Conservation (phyloP, 78 protist genomes). For the Dictyostelium capitatum region DNA sequence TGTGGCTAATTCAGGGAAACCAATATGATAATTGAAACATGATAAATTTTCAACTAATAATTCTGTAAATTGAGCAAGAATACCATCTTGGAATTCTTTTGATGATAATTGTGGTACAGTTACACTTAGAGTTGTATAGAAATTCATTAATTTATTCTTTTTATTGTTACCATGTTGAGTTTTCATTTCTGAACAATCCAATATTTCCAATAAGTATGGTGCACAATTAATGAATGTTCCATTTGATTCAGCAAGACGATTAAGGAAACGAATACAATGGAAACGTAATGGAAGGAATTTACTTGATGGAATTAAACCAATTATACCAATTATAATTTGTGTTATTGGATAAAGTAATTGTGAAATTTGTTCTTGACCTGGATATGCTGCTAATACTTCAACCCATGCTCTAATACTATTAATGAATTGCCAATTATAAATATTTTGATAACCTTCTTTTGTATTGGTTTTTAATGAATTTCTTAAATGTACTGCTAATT, state of each 20-base stretch:
- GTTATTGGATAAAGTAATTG: constrained; percentile 87
- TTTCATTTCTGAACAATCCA: neutral
- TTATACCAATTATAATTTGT: constrained; percentile 83
- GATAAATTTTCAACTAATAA: constrained; percentile 66
- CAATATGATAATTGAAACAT: constrained; percentile 69
- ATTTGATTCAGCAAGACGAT: constrained; percentile 48
- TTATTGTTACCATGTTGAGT: neutral
- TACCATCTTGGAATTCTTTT: constrained; percentile 56
- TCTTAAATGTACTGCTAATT: constrained; percentile 94
- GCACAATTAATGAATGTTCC: constrained; percentile 68
- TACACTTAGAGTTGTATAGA: constrained; percentile 41
- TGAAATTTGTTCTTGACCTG: constrained; percentile 44
- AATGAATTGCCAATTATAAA: constrained; percentile 95
- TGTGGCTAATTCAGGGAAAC: constrained; percentile 89
- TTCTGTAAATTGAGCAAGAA: neutral
- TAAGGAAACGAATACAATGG: constrained; percentile 56
- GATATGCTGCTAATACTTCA: constrained; percentile 67
- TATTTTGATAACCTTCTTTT: constrained; percentile 32
- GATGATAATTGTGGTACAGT: neutral
- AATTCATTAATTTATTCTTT: constrained; percentile 47
- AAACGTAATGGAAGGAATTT: constrained; percentile 89
- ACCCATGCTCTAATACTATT: constrained; percentile 90
- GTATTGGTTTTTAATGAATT: constrained; percentile 60
- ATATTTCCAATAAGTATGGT: constrained; percentile 64
- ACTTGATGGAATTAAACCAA: constrained; percentile 47